Evolutionary conservation across 2,329 filamentous ascomycete genomes (phyloP).

Genomic region (Aciculosporium take): DNA sequence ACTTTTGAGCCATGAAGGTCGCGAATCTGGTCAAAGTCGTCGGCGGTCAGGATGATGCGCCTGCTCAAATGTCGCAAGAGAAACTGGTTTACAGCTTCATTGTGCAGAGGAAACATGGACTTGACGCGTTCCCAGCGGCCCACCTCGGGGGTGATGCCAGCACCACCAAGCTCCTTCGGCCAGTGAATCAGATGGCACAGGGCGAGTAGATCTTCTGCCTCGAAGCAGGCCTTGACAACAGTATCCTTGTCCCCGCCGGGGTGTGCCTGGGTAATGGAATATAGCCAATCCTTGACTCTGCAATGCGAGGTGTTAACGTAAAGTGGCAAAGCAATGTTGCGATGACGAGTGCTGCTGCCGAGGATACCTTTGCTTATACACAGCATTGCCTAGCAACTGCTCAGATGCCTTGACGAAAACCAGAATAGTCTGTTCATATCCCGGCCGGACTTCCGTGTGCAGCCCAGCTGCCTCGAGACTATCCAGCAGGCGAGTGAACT

Average conservation of each 20-base stretch:
- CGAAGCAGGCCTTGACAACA: slow-evolving; percentile 33
- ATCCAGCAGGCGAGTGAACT: slow-evolving; percentile 34
- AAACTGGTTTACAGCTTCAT: slow-evolving; percentile 39
- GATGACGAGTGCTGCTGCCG: no score
- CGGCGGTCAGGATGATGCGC: slow-evolving; percentile 32
- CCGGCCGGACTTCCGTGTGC: slow-evolving; percentile 57
- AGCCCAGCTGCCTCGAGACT: slow-evolving; percentile 49
- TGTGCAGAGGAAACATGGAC: slow-evolving; percentile 48
- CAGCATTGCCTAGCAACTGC: slow-evolving; percentile 46
- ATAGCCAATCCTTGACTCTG: slow-evolving; percentile 63
- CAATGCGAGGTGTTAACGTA: background rate
- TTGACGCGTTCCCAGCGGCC: slow-evolving; percentile 48
- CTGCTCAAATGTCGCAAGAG: slow-evolving; percentile 43
- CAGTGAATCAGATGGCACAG: slow-evolving; percentile 54
- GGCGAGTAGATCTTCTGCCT: slow-evolving; percentile 56
- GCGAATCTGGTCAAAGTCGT: slow-evolving; percentile 44
- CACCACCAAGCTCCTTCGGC: slow-evolving; percentile 43
- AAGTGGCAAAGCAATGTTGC: background rate
- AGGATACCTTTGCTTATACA: slow-evolving; percentile 50
- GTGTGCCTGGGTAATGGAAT: slow-evolving; percentile 50
- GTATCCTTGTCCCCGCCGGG: slow-evolving; percentile 41
- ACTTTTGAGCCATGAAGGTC: slow-evolving; percentile 47
- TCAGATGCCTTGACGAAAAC: slow-evolving; percentile 52
- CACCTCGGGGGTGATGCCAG: slow-evolving; percentile 42
- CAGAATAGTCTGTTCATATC: slow-evolving; percentile 51